Evolutionary conservation across 345 rosid genomes (phyloP), one percentile per base, ranked within the genome.

Genomic region (Eucalyptus erythrocorys): DNA sequence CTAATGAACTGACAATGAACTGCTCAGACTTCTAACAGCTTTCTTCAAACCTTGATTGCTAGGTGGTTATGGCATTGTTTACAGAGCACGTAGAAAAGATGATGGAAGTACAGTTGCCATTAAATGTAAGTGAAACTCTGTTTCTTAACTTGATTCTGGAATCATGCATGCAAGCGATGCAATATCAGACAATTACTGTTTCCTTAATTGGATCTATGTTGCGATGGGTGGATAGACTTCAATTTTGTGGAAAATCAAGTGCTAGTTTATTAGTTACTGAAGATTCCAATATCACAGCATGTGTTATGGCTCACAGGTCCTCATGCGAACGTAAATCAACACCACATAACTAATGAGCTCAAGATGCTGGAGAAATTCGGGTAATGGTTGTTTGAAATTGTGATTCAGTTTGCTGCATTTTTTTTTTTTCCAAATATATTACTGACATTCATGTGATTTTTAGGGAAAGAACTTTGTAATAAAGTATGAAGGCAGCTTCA

Each of bases 11-110:
- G 82, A 50, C 15, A 50, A 22, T 11, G 48, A 49, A 87, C 88
- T 48, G 64, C 48, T 76, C 47, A 40, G 47, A 76, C 84, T 40
- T 40, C 76, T 89, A 87, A 87, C 86, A 26, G 71, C 87, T n/a
- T 59, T 81, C 87, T 50, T 30, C 81, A 43, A 90, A 90, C 87
- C 89, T 84, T 49, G n/a, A 86, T 88, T 92, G 88, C 90, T 93
- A 98, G 99, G 99, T 87, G 99, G 99, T 86, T 97, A 97, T 89
- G 99, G 99, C 81, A 94, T 91, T 90, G 99, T 98, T 85, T 98
- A 96, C 89, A 94, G 95, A 90, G 99, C 99, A 64, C 88, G 91
- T 66, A 96, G 96, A 91, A 95, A 94, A 91, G 88, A 26, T 88
- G 99, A 97, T 90, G 98, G 97, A 86, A 90, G 88, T 57, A 88